Evolutionary conservation across 2,329 filamentous ascomycete genomes (phyloP), one percentile per base, ranked within the genome.

Genomic region (Tolypocladium tropicale): DNA sequence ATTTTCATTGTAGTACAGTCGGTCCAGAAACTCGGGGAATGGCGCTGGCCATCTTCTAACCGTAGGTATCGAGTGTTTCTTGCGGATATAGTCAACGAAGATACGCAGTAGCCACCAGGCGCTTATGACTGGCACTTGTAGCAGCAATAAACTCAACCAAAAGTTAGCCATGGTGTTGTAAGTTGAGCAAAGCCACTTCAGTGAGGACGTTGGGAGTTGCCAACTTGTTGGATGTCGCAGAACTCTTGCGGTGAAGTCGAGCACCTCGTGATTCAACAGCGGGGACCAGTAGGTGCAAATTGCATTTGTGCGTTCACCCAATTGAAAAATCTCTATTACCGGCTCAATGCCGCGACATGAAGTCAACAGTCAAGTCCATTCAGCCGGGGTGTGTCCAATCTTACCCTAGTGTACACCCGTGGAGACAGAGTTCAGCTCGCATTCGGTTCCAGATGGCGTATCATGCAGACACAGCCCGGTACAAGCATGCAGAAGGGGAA

Each of bases 1-100:
- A 41, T 59, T 51, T 3, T 25, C 10, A 53, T 57, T 60, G 39
- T 57, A 60, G n/a, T 37, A 57, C 39, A 60, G 46, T 23, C 59
- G 57, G 21, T 60, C 59, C 5, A 60, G 25, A 14, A 59, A 21
- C n/a, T 59, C 51, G 2, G 59, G 59, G 28, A 57, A 51, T 2
- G 55, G 23, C 10, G 48, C 12, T 12, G 59, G 59, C 59, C 59
- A 60, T 2, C 48, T 33, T 34, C 59, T 54, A 6, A 57, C 36
- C 4, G 53, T 59, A 21, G 59, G 57, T 5, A 57, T 56, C 2
- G 23, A n/a, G 16, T n/a, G 23, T 10, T 50, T 53, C 18, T 41
- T 57, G 55, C 52, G 36, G 3, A 23, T 32, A 10, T 34, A 43
- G 25, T 56, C 25, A 41, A 56, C 36, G 32, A 53, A 11, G 6